Evolutionary conservation across 768 basidiomycete genomes (phyloP), one percentile per base, ranked within the genome.

Genomic region (Mycena floridula): DNA sequence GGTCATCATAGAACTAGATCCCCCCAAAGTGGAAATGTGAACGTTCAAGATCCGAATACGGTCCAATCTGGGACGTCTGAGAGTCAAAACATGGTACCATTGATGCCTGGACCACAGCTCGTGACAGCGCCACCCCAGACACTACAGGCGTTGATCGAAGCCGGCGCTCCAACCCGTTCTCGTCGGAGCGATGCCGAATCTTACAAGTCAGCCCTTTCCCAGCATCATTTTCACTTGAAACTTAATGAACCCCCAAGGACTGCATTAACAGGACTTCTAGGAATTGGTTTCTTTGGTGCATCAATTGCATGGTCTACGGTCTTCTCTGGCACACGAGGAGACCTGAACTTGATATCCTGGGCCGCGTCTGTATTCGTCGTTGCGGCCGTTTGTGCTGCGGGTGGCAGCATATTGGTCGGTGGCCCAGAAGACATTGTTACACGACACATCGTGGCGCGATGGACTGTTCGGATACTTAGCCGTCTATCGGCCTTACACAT

Each of bases 221-320:
- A n/a, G n/a, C n/a, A n/a, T n/a, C n/a, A n/a, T n/a, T n/a, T n/a
- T n/a, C n/a, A n/a, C n/a, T n/a, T n/a, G n/a, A n/a, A n/a, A n/a
- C n/a, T n/a, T n/a, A n/a, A n/a, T n/a, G n/a, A 7, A 35, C 13
- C 32, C 7, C 32, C 18, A 15, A 35, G 32, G 18, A 18, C 7
- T 35, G 18, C 13, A 15, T 18, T 35, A 4, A 7, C 32, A 15
- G 32, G 15, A 18, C 32, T 58, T 15, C 18, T 51, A 2, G 46
- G 37, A 26, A 48, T 58, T 20, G 40, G 51, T 9, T 55, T 58
- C 48, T 58, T 58, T 36, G 57, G 57, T 15, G 57, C 55, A 4
- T 54, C 55, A 21, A 56, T 59, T n/a, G 47, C 57, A 9, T 59
- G 57, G 57, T 51, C 50, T 2, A 54, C 54, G 0, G 42, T 59